Percentiles rank a stretch among this genome's conserved stretches.
Conservation (phyloP, 768 basidiomycete species). For the Lepiota subincarnata region DNA sequence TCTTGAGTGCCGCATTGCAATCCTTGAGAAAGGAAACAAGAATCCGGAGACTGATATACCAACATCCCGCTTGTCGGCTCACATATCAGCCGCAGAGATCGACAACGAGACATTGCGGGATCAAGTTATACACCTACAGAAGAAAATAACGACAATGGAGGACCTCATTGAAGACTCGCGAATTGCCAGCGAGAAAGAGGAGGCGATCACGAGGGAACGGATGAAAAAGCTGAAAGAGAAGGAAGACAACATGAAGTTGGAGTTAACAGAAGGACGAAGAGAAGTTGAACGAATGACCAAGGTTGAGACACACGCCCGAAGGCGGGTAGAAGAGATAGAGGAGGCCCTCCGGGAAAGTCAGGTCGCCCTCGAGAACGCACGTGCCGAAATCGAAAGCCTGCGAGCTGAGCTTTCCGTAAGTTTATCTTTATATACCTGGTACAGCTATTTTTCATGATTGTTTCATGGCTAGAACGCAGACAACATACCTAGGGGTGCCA, state of each 20-base stretch:
- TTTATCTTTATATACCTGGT: background rate
- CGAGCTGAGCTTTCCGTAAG: conserved; percentile 75
- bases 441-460: background rate
- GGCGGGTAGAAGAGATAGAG: conserved; percentile 80
- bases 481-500: background rate
- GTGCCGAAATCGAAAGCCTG: conserved; percentile 82
- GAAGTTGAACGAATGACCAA: conserved; percentile 61
- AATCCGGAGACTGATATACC: conserved; percentile 24
- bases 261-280: conserved; percentile 61
- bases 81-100: conserved; percentile 79
- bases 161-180: conserved; percentile 81
- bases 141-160: conserved; percentile 70
- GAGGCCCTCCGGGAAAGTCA: conserved; percentile 87
- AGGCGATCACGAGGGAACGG: conserved; percentile 54
- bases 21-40: conserved; percentile 44
- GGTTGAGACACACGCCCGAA: conserved; percentile 57
- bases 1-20: conserved; percentile 59
- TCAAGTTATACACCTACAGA: conserved; percentile 84
- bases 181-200: conserved; percentile 70
- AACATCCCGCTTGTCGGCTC: conserved; percentile 20
- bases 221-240: conserved; percentile 70
- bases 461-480: background rate
- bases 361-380: conserved; percentile 81
- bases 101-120: conserved; percentile 92
- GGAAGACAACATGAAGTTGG: conserved; percentile 66